Evolutionary conservation across 140 eudicot genomes (phyloP), one percentile per base, ranked within the genome.

Genomic region (Bidens hawaiensis): DNA sequence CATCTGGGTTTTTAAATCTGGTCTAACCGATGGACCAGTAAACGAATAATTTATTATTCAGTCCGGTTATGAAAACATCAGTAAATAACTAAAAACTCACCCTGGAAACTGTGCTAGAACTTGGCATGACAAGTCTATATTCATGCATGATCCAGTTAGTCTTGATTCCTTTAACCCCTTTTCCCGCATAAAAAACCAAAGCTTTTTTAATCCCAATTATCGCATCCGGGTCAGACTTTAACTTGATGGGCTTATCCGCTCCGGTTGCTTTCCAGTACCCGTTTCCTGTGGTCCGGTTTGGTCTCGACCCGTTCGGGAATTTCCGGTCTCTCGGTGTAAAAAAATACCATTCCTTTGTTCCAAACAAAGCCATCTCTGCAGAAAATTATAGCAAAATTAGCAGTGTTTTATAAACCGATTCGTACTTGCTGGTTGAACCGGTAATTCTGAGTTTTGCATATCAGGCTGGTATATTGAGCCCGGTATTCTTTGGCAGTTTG

Each of bases 91-190:
- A n/a, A n/a, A 62, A 60, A 26, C 26, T n/a, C 2, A 67, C 79
- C 65, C 59, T 59, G 16, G 67, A 50, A 26, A 6, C 25, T 4
- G 56, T n/a, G n/a, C n/a, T n/a, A n/a, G n/a, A n/a, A n/a, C n/a
- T n/a, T n/a, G n/a, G n/a, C n/a, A n/a, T n/a, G n/a, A n/a, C 31
- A 15, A 65, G 75, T 36, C 85, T 45, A 25, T 70, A 79, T 50
- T 79, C 85, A 45, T 79, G 85, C 85, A 79, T 79, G 17, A 79
- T 75, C 85, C 85, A 79, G 5, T 65, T 70, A 0, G 85, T 79
- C 47, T 79, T 79, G n/a, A 34, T 43, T 6, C 85, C 85, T 23
- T 66, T 71, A 1, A 36, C 3, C 2, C 81, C 75, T 67, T 66
- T 75, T 22, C 81, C 85, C 1, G 76, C 30, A 51, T 79, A 79